Percentiles rank a stretch among this genome's conserved stretches.
Evolutionary conservation across 2,329 filamentous ascomycete genomes (phyloP).

Genomic region (Talaromyces sp.): DNA sequence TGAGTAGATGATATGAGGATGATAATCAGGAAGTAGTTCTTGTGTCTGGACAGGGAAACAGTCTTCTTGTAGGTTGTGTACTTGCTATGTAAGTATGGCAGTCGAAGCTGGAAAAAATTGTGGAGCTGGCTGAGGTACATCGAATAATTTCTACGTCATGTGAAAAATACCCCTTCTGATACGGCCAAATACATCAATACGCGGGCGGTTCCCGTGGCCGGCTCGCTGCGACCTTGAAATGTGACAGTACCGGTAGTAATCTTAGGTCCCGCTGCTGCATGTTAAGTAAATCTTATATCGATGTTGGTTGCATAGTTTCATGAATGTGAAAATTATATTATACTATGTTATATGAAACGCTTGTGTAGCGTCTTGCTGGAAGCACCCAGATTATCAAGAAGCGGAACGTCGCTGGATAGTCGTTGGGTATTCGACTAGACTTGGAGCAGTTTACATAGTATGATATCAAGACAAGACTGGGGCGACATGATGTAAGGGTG

Average conservation of each 20-base stretch:
- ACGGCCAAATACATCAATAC: neutral
- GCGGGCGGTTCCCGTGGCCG: neutral
- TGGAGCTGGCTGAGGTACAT: slow-evolving; percentile 5
- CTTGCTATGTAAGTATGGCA: neutral
- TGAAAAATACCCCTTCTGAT: slow-evolving; percentile 20
- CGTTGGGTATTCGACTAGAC: neutral
- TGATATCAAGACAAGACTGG: slow-evolving; percentile 1
- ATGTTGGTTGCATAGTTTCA: neutral
- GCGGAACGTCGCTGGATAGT: neutral
- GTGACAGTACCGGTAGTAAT: slow-evolving; percentile 3
- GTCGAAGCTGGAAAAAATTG: slow-evolving; percentile 20
- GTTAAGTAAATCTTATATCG: slow-evolving; percentile 2
- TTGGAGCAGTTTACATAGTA: neutral
- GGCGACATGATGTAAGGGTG: slow-evolving; percentile 1
- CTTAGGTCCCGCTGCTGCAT: slow-evolving; percentile 2
- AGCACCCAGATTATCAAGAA: neutral
- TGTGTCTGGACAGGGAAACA: neutral
- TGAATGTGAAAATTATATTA: too few relatives aligned
- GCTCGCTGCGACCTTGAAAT: neutral
- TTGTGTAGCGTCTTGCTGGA: neutral
- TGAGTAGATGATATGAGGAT: neutral
- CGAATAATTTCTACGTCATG: slow-evolving; percentile 36
- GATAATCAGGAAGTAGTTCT: neutral
- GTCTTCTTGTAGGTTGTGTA: neutral
- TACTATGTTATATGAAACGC: neutral